Base-by-base conservation (phyloP, 2,329 filamentous ascomycete species). In the Akanthomyces uredinophilus region DNA sequence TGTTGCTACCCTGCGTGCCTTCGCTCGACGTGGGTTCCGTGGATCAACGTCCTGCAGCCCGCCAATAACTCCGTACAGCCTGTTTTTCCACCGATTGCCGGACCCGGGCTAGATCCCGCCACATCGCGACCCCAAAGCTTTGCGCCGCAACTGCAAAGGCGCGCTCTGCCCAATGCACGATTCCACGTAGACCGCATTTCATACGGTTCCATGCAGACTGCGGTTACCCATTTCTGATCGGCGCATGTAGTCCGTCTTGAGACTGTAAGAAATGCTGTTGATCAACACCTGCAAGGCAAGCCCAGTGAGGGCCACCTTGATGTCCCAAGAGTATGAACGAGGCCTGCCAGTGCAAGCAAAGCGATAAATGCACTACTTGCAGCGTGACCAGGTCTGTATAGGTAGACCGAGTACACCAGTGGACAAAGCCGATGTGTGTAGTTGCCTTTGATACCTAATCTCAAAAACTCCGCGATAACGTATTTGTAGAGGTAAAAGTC, bases 91-190 rank as follows among this genome's bases (percentile, higher is more conserved):
- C 29, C 55, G 20, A 46, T 24, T 5, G n/a, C 18, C 22, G 3
- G 16, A 20, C 46, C 46, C 56, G 24, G 51, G 24, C 18, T 29
- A 41, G 43, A 27, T 59, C 18, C 56, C 56, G 56, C 46, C 56
- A 59, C 55, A 59, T 59, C 46, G 47, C 37, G 56, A 59, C 50
- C 32, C 27, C 44, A 16, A 35, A 39, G 20, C 27, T 49, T 50
- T 29, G 32, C 46, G 27, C 43, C 22, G 22, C 29, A 24, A 39
- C 32, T 16, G 24, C 46, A 43, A 29, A 35, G 47, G 6, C 56
- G 6, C 46, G 22, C 22, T 16, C 44, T 51, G 56, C 44, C 37
- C 56, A 35, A 51, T 51, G 56, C 56, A 16, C 46, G 37, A 51
- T 59, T 46, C 18, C n/a, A 22, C 35, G 44, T 51, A 7, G 13